These are phyloP conservation scores for Bolboschoenus planiculmis DNA, from an alignment of 176 grass and related monocot species.

Conservation along the genomic window DNA sequence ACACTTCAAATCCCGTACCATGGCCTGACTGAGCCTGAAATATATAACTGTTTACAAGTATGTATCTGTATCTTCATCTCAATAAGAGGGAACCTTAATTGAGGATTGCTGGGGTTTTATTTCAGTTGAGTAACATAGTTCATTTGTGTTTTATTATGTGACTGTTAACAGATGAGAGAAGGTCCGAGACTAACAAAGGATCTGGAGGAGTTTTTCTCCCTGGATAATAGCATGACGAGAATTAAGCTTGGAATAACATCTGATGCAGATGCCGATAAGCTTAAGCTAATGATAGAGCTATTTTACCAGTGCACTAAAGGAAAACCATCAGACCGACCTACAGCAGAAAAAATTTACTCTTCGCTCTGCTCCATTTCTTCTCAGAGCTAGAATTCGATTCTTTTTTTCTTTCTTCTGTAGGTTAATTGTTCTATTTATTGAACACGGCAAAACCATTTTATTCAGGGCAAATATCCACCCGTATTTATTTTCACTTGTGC, in stretches of 20 bases:
- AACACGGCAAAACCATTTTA: not conserved
- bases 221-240: conserved; percentile 42
- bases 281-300: conserved; percentile 67
- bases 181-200: conserved; percentile 76
- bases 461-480: not conserved
- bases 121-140: not conserved
- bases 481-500: not conserved
- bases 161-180: conserved; percentile 57
- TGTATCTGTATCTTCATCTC: conserved; percentile 1
- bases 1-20: conserved; percentile 70
- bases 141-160: conserved; percentile 13
- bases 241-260: conserved; percentile 50
- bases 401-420: not conserved
- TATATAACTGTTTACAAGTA: conserved; percentile 75
- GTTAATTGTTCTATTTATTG: conserved; percentile 11
- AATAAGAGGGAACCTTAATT: conserved; percentile 6
- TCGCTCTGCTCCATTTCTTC: conserved; percentile 38
- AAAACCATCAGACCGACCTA: conserved; percentile 47
- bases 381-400: not conserved
- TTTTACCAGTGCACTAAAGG: conserved; percentile 84
- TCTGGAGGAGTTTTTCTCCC: conserved; percentile 55
- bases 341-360: conserved; percentile 59
- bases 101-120: not conserved
- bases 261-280: conserved; percentile 61
- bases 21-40: conserved; percentile 62